A percentile compares a stretch with the other conserved stretches of the same genome.
Conservation (phyloP, 2,329 filamentous ascomycete genomes). For the Ophiocordyceps camponoti-floridani region DNA sequence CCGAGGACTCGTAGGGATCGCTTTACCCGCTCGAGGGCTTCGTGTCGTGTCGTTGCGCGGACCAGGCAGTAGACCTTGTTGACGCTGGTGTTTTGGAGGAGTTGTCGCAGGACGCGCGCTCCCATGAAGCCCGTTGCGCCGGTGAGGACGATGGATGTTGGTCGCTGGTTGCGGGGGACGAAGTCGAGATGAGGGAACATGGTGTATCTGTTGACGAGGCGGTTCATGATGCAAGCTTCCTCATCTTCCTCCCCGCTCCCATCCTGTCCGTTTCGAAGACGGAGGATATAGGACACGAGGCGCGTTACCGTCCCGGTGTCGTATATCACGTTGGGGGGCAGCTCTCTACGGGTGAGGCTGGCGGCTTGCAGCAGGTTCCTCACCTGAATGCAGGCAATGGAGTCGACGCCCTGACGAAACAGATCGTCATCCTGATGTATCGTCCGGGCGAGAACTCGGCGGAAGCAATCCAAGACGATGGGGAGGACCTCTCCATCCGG, state of each 20-base stretch:
- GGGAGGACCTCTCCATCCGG: slow-evolving; percentile 16
- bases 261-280: slow-evolving; percentile 1
- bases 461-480: slow-evolving; percentile 15
- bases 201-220: background rate
- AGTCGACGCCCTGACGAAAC: slow-evolving; percentile 41
- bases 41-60: slow-evolving; percentile 5
- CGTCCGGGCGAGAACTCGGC: slow-evolving; percentile 10
- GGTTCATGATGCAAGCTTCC: background rate
- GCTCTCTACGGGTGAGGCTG: slow-evolving; percentile 1
- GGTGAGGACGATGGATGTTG: slow-evolving; percentile 26
- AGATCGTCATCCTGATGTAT: slow-evolving; percentile 26
- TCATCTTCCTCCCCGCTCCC: background rate
- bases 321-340: slow-evolving; percentile 42
- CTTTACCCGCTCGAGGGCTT: slow-evolving; percentile 3
- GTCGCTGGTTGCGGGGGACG: background rate
- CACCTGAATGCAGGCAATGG: slow-evolving; percentile 36
- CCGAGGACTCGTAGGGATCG: slow-evolving; percentile 1
- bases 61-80: slow-evolving; percentile 22
- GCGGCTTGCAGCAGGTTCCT: slow-evolving; percentile 14
- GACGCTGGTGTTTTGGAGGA: slow-evolving; percentile 1
- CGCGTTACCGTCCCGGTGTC: slow-evolving; percentile 33
- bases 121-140: slow-evolving; percentile 50
- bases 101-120: slow-evolving; percentile 25
- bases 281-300: slow-evolving; percentile 7
- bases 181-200: background rate